phyloP scores from a whole-genome alignment of 2,329 filamentous ascomycete genomes.

The Colletotrichum graminicola region DNA sequence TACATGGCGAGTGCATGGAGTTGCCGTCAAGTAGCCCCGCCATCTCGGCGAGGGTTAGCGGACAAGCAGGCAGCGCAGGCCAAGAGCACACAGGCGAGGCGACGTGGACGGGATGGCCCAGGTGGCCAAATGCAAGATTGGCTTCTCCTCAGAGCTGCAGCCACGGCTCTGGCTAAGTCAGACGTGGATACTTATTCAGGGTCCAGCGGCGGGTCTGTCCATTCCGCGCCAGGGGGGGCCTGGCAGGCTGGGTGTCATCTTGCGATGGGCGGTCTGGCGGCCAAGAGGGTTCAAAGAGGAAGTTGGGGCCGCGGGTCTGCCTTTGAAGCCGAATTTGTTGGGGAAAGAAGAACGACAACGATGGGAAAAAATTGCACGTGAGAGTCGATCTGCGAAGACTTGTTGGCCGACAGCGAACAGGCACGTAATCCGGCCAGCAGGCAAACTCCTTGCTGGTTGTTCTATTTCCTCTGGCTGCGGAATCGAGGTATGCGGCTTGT shows the following conservation, averaged over 20 bases:
- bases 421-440: conserved; percentile 1
- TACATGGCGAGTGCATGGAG: background rate
- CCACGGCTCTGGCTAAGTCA: conserved; percentile 5
- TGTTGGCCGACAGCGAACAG: conserved; percentile 33
- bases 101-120: background rate
- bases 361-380: conserved; percentile 32
- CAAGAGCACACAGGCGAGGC: background rate
- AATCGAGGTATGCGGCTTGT: conserved; percentile 5
- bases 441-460: conserved; percentile 31
- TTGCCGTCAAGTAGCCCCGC: background rate
- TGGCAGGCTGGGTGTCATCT: conserved; percentile 28
- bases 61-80: background rate
- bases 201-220: conserved; percentile 34
- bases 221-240: conserved; percentile 24
- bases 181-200: conserved; percentile 28
- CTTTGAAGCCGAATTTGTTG: conserved; percentile 40
- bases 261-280: conserved; percentile 42
- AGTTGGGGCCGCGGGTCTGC: conserved; percentile 38
- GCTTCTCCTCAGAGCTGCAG: conserved; percentile 34
- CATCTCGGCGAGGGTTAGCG: conserved; percentile 8
- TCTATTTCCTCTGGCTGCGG: conserved; percentile 6
- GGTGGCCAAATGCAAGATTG: conserved; percentile 37
- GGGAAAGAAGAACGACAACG: conserved; percentile 22
- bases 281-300: conserved; percentile 41
- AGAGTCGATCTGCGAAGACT: conserved; percentile 35